Conservation (phyloP, 495 filamentous ascomycete genomes). For the Neurospora tetrasperma region DNA sequence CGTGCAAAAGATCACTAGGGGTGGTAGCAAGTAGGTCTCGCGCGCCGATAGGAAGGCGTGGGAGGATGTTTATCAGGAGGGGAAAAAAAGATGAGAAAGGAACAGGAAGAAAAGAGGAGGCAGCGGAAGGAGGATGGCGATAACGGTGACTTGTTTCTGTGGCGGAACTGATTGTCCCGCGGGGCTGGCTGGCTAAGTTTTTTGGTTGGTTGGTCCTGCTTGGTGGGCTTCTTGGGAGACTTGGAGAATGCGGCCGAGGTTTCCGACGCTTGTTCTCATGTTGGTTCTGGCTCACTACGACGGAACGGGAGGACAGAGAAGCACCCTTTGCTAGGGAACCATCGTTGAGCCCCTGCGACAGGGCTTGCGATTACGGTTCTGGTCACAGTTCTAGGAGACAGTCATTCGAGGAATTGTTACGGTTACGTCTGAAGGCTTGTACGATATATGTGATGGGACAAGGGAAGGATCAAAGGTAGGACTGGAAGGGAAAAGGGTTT, state of each 20-base stretch:
- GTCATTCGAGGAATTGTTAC: not conserved
- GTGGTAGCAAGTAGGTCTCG: not conserved
- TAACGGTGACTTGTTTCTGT: not conserved
- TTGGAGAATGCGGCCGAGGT: not conserved
- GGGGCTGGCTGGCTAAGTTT: not conserved
- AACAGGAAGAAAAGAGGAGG: not conserved
- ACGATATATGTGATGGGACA: not conserved
- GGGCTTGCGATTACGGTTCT: too few relatives aligned
- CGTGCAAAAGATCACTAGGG: constrained; percentile 39
- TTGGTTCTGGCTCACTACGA: not conserved
- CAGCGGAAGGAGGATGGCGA: not conserved
- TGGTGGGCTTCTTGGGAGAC: not conserved
- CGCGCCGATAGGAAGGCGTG: not conserved
- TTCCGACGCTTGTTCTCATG: not conserved
- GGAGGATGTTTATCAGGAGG: not conserved
- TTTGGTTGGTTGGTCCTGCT: not conserved
- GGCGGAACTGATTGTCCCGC: not conserved
- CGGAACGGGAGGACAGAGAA: not conserved
- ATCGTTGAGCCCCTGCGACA: too few relatives aligned
- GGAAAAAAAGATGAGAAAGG: not conserved
- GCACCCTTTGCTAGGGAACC: too few relatives aligned
- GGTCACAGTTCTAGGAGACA: not conserved
- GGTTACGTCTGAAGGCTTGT: not conserved
- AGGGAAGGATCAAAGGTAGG: not conserved
- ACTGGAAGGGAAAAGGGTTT: not conserved